Evolutionary conservation across 441 rosid genomes (phyloP).

Genomic region (Mallotus japonicus): DNA sequence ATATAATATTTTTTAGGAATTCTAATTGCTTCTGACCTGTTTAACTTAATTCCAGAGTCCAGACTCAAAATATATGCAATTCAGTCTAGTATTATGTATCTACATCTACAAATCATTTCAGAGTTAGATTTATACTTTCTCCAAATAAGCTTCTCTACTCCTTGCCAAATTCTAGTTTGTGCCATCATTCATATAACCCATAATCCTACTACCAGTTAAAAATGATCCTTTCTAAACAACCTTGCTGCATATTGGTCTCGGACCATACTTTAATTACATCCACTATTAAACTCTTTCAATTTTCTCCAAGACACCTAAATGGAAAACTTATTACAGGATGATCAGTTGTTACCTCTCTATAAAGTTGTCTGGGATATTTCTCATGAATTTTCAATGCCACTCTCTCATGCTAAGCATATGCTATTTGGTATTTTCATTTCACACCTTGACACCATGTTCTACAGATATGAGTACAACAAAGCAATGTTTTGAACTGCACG

Average conservation of each 20-base stretch:
- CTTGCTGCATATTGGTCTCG: background rate
- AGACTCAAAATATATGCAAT: too few species aligned
- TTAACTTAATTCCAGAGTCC: too few species aligned
- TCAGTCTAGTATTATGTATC: too few species aligned
- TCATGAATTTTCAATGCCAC: background rate
- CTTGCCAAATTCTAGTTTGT: background rate
- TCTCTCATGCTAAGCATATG: background rate
- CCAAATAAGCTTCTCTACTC: background rate
- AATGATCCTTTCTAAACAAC: background rate
- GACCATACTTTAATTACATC: background rate
- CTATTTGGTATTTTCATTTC: background rate
- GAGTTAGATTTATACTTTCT: conserved; percentile 3
- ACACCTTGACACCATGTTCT: background rate
- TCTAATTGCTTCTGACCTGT: too few species aligned
- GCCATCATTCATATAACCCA: background rate
- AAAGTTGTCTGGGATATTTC: background rate
- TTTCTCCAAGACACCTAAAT: background rate
- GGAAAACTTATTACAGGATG: background rate
- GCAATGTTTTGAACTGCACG: background rate
- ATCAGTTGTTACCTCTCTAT: too few species aligned
- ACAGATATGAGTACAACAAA: background rate
- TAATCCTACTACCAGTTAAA: background rate
- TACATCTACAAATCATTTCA: background rate
- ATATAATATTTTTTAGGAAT: background rate
- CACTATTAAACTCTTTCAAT: background rate